Evolutionary conservation across 371 early-diverging fungal genomes (phyloP), one percentile per base, ranked within the genome.

Genomic region (Rhizopus sp.): DNA sequence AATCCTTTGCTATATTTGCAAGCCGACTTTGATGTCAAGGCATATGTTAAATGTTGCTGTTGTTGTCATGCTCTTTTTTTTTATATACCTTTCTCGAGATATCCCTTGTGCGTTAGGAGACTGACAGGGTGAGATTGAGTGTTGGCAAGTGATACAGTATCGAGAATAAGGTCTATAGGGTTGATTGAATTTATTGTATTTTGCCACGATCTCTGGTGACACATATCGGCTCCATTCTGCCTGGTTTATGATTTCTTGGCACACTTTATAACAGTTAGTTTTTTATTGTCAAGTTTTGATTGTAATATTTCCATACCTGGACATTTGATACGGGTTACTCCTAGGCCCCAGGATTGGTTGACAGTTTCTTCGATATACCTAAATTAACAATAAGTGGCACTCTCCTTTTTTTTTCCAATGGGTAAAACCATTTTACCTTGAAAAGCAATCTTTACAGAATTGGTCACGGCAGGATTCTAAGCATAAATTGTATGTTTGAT

Each of bases 331-430:
- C 80, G 70, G 38, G 84, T 83, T 6, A 85, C 77, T 37, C 76
- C 72, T 32, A 87, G 65, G 12, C 88, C 88, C 88, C 88, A 87
- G 1, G 86, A 86, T 55, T 73, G 77, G 51, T 81, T 75, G 12
- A 87, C 84, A 1, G 77, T 77, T 62, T 83, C 85, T 60, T 84
- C 79, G 30, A 85, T 78, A 53, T 87, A 87, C 51, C 84, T 85
- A 62, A 33, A 47, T 38, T 29, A 16, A 12, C 1, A 16, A 54
- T 32, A n/a, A 44, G 37, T 29, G 52, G 23, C 34, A 16, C 33
- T 44, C 33, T 13, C 7, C 3, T 31, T 44, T 39, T n/a, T n/a
- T n/a, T 52, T 44, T 33, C 33, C 23, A 23, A 23, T 59, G 52
- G 35, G 47, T 49, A 55, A 50, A 33, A 37, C 23, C 44, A 13